A percentile compares a stretch with the other conserved stretches of the same genome.
phyloP scores from a whole-genome alignment of 73 alveolate species.

The Symbiodinium pilosum region DNA sequence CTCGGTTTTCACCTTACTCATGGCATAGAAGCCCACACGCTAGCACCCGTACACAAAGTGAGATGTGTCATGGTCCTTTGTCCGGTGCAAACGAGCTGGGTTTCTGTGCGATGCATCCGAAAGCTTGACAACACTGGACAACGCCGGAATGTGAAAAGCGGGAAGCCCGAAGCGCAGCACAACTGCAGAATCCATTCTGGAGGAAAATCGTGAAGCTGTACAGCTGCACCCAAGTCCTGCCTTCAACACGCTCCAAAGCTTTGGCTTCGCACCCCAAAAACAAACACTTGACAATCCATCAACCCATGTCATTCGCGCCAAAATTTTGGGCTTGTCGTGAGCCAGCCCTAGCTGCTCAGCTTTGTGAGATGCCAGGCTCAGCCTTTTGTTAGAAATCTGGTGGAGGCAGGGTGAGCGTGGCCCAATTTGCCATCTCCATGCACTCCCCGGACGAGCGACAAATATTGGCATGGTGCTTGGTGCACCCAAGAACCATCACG shows the following conservation, averaged over 20 bases:
- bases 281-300: too few relatives aligned
- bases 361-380: neutral
- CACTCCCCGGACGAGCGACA: too few relatives aligned
- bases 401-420: neutral
- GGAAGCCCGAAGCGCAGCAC: neutral
- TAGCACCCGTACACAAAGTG: too few relatives aligned
- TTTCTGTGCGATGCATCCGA: neutral
- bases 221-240: neutral
- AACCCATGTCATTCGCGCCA: too few relatives aligned
- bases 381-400: neutral
- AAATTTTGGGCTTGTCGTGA: neutral
- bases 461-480: neutral
- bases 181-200: neutral
- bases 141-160: neutral
- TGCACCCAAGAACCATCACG: neutral
- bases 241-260: neutral
- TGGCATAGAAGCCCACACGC: too few relatives aligned
- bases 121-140: too few relatives aligned
- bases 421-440: neutral
- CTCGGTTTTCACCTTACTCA: conserved; percentile 78
- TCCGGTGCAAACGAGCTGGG: neutral
- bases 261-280: neutral
- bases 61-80: too few relatives aligned
- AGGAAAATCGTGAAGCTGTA: conserved; percentile 9
- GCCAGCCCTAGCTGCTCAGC: conserved; percentile 24